Percentiles rank a stretch among this genome's conserved stretches.
Conservation (phyloP, 2,329 filamentous ascomycete genomes). For the Epichloe sp. region DNA sequence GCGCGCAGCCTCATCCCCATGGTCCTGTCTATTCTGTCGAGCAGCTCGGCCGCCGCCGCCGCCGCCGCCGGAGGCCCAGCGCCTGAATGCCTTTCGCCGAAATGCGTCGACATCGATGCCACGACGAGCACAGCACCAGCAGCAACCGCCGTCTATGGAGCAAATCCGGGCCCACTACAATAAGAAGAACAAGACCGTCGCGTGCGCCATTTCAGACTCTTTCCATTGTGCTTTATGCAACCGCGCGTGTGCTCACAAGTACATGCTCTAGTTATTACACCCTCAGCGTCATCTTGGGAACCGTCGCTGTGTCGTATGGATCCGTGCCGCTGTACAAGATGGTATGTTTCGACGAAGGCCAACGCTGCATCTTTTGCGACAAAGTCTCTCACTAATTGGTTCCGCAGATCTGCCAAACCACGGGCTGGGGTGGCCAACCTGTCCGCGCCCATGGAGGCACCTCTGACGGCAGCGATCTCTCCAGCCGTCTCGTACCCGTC, state of each 20-base stretch:
- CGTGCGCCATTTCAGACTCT: conserved; percentile 14
- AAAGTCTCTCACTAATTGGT: not conserved
- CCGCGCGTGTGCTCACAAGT: not conserved
- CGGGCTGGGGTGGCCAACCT: conserved; percentile 86
- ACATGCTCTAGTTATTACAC: conserved; percentile 49
- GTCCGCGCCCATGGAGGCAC: conserved; percentile 58
- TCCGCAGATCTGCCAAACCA: conserved; percentile 60
- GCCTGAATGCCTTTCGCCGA: conserved; percentile 15
- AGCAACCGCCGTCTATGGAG: conserved; percentile 38
- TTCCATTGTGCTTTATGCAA: not conserved
- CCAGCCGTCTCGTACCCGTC: conserved; percentile 68
- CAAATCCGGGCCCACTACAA: conserved; percentile 51
- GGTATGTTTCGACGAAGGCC: conserved; percentile 30
- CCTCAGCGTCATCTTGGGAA: conserved; percentile 64
- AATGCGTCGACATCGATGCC: conserved; percentile 18
- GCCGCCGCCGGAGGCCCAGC: conserved; percentile 6
- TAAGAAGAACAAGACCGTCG: conserved; percentile 51
- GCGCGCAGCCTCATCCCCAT: conserved; percentile 15
- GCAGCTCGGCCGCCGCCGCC: conserved; percentile 16
- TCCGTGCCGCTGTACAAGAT: conserved; percentile 82
- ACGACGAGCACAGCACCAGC: conserved; percentile 13
- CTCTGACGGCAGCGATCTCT: conserved; percentile 46
- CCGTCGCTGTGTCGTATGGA: conserved; percentile 68
- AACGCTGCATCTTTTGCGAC: not conserved
- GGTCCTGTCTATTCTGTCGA: conserved; percentile 26